Percentiles rank a stretch among this genome's conserved stretches.
These are phyloP conservation scores for Didymella pinodella DNA, from an alignment of 2,329 filamentous ascomycete genomes.

Conservation along the genomic window DNA sequence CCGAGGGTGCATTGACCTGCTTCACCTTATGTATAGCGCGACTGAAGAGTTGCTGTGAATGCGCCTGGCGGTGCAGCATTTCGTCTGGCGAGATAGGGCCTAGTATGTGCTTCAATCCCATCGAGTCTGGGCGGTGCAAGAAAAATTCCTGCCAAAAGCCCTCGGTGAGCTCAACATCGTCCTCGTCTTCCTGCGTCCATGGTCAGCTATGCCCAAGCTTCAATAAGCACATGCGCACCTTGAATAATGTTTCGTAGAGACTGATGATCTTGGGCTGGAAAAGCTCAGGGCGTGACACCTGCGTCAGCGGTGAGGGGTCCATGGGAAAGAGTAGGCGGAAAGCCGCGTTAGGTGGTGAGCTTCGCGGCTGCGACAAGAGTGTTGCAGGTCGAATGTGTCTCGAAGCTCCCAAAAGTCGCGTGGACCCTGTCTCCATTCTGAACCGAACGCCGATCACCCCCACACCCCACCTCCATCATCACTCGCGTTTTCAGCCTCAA, in stretches of 20 bases:
- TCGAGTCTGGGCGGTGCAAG: slow-evolving; percentile 79
- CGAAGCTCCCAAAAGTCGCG: slow-evolving; percentile 15
- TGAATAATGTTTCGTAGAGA: slow-evolving; percentile 85
- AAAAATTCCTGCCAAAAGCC: slow-evolving; percentile 98
- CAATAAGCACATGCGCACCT: slow-evolving; percentile 50
- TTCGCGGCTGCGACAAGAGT: slow-evolving; percentile 13
- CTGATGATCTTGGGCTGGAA: slow-evolving; percentile 95
- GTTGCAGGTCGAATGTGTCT: slow-evolving; percentile 16
- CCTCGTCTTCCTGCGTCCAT: slow-evolving; percentile 57
- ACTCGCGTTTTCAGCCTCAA: slow-evolving; percentile 14
- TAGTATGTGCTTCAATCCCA: slow-evolving; percentile 72
- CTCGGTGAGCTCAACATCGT: slow-evolving; percentile 76
- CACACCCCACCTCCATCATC: slow-evolving; percentile 16
- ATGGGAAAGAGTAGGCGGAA: slow-evolving; percentile 55
- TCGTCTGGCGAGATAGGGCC: slow-evolving; percentile 75
- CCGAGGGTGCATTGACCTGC: slow-evolving; percentile 65
- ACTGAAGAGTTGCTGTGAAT: slow-evolving; percentile 79
- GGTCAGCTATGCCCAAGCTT: slow-evolving; percentile 26
- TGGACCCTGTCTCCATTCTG: slow-evolving; percentile 14
- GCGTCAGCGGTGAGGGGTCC: slow-evolving; percentile 92
- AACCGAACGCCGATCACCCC: slow-evolving; percentile 14
- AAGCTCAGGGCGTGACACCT: slow-evolving; percentile 85
- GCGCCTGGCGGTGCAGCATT: slow-evolving; percentile 75
- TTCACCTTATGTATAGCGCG: slow-evolving; percentile 75
- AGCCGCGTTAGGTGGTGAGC: background rate